Evolutionary conservation across 2,329 filamentous ascomycete genomes (phyloP).

Genomic region (Metarhizium rileyi): DNA sequence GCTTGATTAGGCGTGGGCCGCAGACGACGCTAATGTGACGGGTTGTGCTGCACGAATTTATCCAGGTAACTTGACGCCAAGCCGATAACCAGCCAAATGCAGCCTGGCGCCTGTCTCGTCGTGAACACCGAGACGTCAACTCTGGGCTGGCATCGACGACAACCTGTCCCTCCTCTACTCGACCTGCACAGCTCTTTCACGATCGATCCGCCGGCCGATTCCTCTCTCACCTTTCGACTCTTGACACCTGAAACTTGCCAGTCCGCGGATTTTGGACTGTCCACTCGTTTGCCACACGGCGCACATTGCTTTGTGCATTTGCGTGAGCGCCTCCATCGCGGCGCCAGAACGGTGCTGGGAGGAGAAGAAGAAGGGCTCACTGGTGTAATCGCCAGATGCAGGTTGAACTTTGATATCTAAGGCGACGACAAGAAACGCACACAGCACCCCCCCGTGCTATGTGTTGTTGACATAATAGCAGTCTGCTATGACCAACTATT

Average conservation of each 20-base stretch:
- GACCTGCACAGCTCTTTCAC: background rate
- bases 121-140: slow-evolving; percentile 1
- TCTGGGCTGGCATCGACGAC: background rate
- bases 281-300: background rate
- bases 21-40: no score
- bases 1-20: no score
- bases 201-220: background rate
- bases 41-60: no score
- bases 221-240: no score
- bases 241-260: background rate
- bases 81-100: background rate
- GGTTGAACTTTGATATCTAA: background rate
- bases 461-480: background rate
- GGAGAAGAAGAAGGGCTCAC: background rate
- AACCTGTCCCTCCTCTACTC: background rate
- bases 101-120: slow-evolving; percentile 1
- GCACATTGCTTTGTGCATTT: background rate
- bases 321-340: background rate
- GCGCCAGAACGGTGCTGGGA: background rate
- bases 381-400: background rate
- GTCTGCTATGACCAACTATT: slow-evolving; percentile 45
- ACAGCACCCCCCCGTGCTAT: slow-evolving; percentile 4
- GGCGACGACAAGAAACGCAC: background rate
- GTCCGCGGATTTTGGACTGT: background rate
- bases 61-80: background rate